A percentile compares a stretch with the other conserved stretches of the same genome.
phyloP scores from a whole-genome alignment of 2,329 filamentous ascomycete genomes.

The Fusarium kyushuense region DNA sequence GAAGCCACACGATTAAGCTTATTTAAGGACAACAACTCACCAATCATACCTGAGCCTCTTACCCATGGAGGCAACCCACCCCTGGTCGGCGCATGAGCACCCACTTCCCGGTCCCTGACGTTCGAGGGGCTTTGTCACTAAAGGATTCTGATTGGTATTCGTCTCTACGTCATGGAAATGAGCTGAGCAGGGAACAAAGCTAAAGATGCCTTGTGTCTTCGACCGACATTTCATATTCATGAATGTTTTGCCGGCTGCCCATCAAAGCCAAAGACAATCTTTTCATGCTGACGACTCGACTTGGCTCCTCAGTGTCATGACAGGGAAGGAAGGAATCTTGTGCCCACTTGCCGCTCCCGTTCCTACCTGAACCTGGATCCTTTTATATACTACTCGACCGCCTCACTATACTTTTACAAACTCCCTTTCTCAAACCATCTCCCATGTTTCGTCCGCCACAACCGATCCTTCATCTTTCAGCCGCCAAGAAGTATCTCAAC shows the following conservation, averaged over 20 bases:
- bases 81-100: conserved; percentile 16
- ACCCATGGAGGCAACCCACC: conserved; percentile 8
- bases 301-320: background rate
- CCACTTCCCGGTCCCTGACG: conserved; percentile 27
- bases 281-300: background rate
- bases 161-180: conserved; percentile 1
- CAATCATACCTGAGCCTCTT: conserved; percentile 14
- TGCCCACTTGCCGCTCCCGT: conserved; percentile 26
- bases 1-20: conserved; percentile 35
- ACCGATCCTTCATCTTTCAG: background rate
- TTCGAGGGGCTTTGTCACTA: conserved; percentile 24
- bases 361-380: background rate
- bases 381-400: background rate
- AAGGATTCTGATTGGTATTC: conserved; percentile 26
- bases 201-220: background rate
- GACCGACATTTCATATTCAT: conserved; percentile 15
- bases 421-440: background rate
- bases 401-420: background rate
- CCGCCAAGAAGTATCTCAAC: background rate
- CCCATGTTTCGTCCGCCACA: background rate
- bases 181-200: conserved; percentile 13
- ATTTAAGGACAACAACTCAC: conserved; percentile 10
- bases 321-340: conserved; percentile 2
- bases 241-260: background rate
- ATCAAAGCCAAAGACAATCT: background rate